A percentile compares a stretch with the other conserved stretches of the same genome.
Conservation (phyloP, 306 rosid species). For the Begonia peltatifolia region DNA sequence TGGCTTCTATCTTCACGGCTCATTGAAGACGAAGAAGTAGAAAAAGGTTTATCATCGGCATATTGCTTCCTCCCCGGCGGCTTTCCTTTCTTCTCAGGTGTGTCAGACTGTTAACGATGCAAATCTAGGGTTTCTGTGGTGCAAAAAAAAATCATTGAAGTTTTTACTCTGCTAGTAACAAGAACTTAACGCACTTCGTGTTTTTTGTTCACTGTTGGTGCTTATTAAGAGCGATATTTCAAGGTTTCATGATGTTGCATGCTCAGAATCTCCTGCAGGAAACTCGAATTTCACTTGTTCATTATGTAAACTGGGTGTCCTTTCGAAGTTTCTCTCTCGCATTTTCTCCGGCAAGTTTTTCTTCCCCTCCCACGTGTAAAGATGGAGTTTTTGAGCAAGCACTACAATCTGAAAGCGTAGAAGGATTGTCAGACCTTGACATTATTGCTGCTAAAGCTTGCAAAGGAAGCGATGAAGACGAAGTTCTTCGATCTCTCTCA, state of each 20-base stretch:
- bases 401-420: slow-evolving; percentile 16
- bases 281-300: slow-evolving; percentile 4
- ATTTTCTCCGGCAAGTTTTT: slow-evolving; percentile 7
- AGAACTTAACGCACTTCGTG: too few relatives aligned
- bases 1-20: too few relatives aligned
- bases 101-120: too few relatives aligned
- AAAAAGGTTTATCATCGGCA: too few relatives aligned
- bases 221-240: too few relatives aligned
- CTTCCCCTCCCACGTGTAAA: slow-evolving; percentile 14
- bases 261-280: neutral
- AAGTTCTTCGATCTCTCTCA: slow-evolving; percentile 32
- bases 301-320: slow-evolving; percentile 10
- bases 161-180: too few relatives aligned
- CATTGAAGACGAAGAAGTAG: too few relatives aligned
- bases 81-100: too few relatives aligned
- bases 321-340: slow-evolving; percentile 6
- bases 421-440: slow-evolving; percentile 23
- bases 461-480: slow-evolving; percentile 36
- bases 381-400: slow-evolving; percentile 13
- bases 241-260: slow-evolving; percentile 7
- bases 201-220: too few relatives aligned
- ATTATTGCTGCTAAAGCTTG: slow-evolving; percentile 33
- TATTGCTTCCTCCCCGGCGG: too few relatives aligned
- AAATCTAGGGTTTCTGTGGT: too few relatives aligned
- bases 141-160: too few relatives aligned